Evolutionary conservation across 2,329 filamentous ascomycete species (phyloP), one percentile per base, ranked within the genome.

Genomic region (Teratosphaeriaceae sp.): DNA sequence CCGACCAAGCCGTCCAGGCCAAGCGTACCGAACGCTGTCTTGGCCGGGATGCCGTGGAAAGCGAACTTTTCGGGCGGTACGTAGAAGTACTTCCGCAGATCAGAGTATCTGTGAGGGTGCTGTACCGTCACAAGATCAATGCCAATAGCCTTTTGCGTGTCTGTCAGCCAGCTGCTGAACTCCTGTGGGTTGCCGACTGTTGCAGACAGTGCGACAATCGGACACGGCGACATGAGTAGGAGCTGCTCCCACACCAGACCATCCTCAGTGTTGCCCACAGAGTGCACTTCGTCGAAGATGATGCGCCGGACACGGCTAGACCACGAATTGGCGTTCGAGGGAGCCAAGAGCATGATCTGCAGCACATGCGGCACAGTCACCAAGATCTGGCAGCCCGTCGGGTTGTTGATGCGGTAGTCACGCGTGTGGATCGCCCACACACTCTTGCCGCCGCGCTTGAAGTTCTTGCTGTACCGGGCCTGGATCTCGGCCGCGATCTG

Each of bases 221-320:
- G 85, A 51, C 84, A 89, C 1, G 84, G 84, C 0, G 84, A 76
- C 47, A 87, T 71, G 1, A 89, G 71, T 1, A 89, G 67, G 3
- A 90, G 69, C 56, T 89, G 84, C 54, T 90, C 84, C 84, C 84
- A 90, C 2, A 88, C 71, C 1, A 88, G 67, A 40, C 84, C 84
- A 51, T 89, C 84, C 6, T 88, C 81, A 0, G 80, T 75, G 58
- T 88, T 80, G 0, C 85, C 83, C 46, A 90, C 89, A 24, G 78
- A 87, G 59, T 90, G 85, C 2, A 89, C 80, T 64, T 90, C 85
- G 55, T 90, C 85, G 45, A 89, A 89, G 39, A 89, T 87, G 57
- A 89, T 88, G 38, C 83, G 74, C 53, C 79, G 84, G 12, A 89
- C 74, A 40, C 81, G 69, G 3, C 72, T 71, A 0, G 83, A 75